Evolutionary conservation across 2,329 filamentous ascomycete genomes (phyloP), one percentile per base, ranked within the genome.

Genomic region (Colletotrichum sp.): DNA sequence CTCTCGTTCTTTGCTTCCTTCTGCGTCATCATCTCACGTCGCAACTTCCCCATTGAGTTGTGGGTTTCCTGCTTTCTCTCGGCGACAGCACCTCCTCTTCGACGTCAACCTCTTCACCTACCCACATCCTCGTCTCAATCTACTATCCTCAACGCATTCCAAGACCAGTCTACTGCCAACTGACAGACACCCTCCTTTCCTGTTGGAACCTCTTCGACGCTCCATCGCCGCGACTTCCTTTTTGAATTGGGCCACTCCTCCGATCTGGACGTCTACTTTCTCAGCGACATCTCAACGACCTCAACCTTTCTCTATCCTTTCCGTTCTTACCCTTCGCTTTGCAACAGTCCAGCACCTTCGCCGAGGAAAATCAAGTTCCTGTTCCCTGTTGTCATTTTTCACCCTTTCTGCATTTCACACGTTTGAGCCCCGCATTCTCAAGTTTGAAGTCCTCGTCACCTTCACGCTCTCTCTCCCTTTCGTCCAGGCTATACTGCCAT

Each of bases 1-100:
- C 18, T 44, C 44, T 49, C 18, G 0, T 21, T 49, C 44, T 49
- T 49, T 4, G 18, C 44, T 21, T 21, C 44, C 9, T 49, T 7
- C 44, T 49, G 0, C n/a, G 1, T 1, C 44, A 12, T 4, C 44
- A 0, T 21, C 9, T 10, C n/a, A 49, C 10, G 10, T 21, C n/a
- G n/a, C n/a, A 2, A 49, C n/a, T 21, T 49, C 44, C 44, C 3
- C 0, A 1, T 7, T 21, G 10, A 21, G 9, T 49, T 21, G n/a
- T n/a, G 2, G 3, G 12, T 52, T 52, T 13, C 44, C 44, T 13
- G 10, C n/a, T 21, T 21, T 21, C 44, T 21, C 44, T 21, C 44
- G 6, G n/a, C n/a, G n/a, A 21, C 44, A 21, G n/a, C 6, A 52
- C 10, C 44, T 52, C n/a, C 0, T 13, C 44, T n/a, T 12, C 18